Base-by-base conservation (phyloP, 495 filamentous ascomycete genomes). In the Hyaloscypha bicolor region DNA sequence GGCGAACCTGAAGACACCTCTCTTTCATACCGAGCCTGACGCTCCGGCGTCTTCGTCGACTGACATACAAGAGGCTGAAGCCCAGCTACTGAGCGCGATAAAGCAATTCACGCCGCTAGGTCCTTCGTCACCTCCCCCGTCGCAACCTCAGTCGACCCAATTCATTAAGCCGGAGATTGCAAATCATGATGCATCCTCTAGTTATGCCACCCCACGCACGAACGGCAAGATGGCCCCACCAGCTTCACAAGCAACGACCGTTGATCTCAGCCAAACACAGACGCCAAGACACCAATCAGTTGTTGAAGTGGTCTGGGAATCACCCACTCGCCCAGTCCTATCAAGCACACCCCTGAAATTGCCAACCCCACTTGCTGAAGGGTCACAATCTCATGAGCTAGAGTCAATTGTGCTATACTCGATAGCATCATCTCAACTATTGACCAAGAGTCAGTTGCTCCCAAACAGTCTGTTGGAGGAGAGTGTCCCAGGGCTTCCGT, bases 381-480 rank as follows among this genome's bases (percentile, higher is more conserved):
- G 30, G n/a, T 14, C n/a, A 2, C 53, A 31, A 55, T 35, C 6
- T 5, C 59, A 58, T 6, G 63, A 9, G 5, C 33, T 33, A 11
- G 65, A 68, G 3, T 53, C 55, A 0, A 25, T 60, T 1, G 25
- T 71, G 19, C 72, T 72, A 9, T 72, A 63, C 21, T 77, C 75
- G 16, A 60, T 79, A 14, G 60, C 67, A n/a, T 81, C 78, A 25
- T 80, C 80, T 22, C 80, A 83, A 69, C 75, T 77, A 4, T 65
- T 76, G 64, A 80, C 78, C 5, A 75, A 74, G 53, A 85, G 81
- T 58, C 80, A 86, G 73, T 73, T 86, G 72, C 75, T 85, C 62
- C 81, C 81, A 35, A 83, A 85, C 51, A 87, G 84, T 71, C 69
- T 88, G 68, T 35, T 87, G 66, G 72, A 80, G 42, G 82, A 83